Evolutionary conservation across 345 rosid species (phyloP).

Genomic region (Salix koriyanagi): DNA sequence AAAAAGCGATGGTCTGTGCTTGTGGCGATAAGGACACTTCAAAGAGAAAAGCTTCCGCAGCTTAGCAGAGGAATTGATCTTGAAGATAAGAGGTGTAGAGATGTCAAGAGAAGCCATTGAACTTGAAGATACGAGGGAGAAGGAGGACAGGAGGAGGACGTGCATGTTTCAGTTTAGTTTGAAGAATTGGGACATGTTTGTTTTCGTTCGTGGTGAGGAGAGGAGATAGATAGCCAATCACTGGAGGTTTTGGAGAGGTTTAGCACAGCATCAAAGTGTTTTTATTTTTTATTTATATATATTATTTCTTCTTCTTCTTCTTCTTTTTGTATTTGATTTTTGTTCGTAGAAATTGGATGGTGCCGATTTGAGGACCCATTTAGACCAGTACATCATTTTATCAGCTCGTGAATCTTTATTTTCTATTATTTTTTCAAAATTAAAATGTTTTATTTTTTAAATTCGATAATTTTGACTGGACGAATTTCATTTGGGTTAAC

Average conservation of each 20-base stretch:
- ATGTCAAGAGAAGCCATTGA: constrained; percentile 15
- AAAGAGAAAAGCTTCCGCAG: constrained; percentile 25
- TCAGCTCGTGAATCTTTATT: too few relatives aligned
- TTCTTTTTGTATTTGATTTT: too few relatives aligned
- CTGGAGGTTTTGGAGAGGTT: constrained; percentile 8
- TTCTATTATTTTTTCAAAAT: too few relatives aligned
- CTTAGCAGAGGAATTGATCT: constrained; percentile 20
- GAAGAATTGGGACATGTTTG: neutral
- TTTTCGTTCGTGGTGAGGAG: neutral
- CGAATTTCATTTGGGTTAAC: too few relatives aligned
- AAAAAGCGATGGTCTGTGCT: constrained; percentile 18
- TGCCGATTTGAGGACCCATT: too few relatives aligned
- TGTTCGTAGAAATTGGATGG: neutral
- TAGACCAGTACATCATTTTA: too few relatives aligned
- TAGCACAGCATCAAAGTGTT: neutral
- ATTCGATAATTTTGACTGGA: too few relatives aligned
- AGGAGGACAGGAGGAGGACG: neutral
- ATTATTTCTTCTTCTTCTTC: too few relatives aligned
- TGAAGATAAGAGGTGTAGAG: constrained; percentile 34
- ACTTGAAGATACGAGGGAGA: neutral
- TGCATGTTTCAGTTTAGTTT: neutral
- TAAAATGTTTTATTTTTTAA: too few relatives aligned
- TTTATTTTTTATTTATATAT: too few relatives aligned
- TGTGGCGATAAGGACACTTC: constrained; percentile 20
- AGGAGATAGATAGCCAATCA: neutral